Evolutionary conservation across 192 early-diverging fungal species (phyloP).

Genomic region (Coemansia sp.): DNA sequence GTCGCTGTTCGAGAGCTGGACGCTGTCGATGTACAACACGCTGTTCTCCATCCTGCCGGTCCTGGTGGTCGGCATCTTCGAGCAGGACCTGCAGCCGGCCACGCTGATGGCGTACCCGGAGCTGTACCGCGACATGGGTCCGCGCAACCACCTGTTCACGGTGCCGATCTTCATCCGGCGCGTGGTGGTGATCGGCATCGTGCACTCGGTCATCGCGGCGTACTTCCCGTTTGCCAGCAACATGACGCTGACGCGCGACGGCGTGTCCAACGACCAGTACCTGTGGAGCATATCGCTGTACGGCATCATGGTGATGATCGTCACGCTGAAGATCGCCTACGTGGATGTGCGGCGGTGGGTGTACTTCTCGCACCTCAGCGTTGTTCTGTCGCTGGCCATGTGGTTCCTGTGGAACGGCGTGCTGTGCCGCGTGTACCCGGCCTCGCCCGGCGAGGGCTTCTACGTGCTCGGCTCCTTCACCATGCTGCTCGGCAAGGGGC

Average conservation of each 20-base stretch:
- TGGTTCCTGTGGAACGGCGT: slow-evolving; percentile 70
- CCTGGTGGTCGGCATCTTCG: slow-evolving; percentile 78
- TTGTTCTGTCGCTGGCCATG: slow-evolving; percentile 55
- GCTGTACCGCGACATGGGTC: slow-evolving; percentile 64
- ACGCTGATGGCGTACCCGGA: slow-evolving; percentile 71
- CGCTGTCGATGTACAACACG: slow-evolving; percentile 80
- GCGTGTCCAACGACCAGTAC: slow-evolving; percentile 57
- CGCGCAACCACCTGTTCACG: slow-evolving; percentile 50
- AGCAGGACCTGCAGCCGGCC: slow-evolving; percentile 72
- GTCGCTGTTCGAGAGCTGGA: slow-evolving; percentile 74
- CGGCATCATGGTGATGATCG: slow-evolving; percentile 63
- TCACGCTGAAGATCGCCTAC: slow-evolving; percentile 72
- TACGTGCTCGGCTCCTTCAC: slow-evolving; percentile 61
- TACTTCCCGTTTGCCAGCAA: slow-evolving; percentile 42
- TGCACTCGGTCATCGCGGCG: slow-evolving; percentile 48
- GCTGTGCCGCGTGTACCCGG: slow-evolving; percentile 62
- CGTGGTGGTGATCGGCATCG: slow-evolving; percentile 56
- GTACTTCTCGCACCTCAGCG: slow-evolving; percentile 61
- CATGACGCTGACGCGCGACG: slow-evolving; percentile 27
- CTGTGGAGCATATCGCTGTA: slow-evolving; percentile 60
- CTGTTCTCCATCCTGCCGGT: slow-evolving; percentile 81
- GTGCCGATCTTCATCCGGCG: slow-evolving; percentile 47
- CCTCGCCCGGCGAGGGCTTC: slow-evolving; percentile 52
- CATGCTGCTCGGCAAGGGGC: slow-evolving; percentile 38
- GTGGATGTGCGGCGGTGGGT: slow-evolving; percentile 69